These are phyloP conservation scores for Cercospora canescens DNA, from an alignment of 2,329 filamentous ascomycete genomes.

Conservation along the genomic window DNA sequence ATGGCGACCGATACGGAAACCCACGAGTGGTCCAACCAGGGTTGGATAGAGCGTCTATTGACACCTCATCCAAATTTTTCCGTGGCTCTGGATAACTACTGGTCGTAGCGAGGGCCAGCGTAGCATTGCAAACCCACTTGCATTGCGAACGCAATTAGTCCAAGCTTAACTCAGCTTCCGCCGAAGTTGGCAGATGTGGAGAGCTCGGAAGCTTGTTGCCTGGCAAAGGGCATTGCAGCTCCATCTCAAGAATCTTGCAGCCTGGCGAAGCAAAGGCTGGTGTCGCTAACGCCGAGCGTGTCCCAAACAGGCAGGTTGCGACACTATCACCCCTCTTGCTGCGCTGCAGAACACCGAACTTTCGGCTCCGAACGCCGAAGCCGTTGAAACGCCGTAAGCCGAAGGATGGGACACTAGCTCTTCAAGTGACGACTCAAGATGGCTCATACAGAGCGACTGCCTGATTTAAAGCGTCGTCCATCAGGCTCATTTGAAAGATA, in stretches of 20 bases:
- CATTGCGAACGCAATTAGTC: too few species aligned
- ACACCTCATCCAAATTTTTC: too few species aligned
- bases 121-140: too few species aligned
- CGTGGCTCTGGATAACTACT: too few species aligned
- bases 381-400: neutral
- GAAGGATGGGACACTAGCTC: neutral
- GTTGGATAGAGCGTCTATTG: too few species aligned
- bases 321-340: neutral
- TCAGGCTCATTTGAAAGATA: neutral
- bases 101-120: too few species aligned
- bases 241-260: neutral
- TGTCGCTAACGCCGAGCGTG: neutral
- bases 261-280: neutral
- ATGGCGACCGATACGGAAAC: neutral
- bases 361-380: conserved; percentile 4
- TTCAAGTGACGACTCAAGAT: neutral
- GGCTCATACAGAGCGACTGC: neutral
- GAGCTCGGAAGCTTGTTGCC: neutral
- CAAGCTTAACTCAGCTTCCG: neutral
- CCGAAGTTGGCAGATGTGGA: neutral
- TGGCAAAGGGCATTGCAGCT: neutral
- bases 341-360: neutral
- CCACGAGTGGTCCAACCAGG: conserved; percentile 1
- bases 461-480: neutral
- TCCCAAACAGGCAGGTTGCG: neutral